Evolutionary conservation across 257 asterid genomes (phyloP).

Genomic region (Fraxinus quadrangulata): DNA sequence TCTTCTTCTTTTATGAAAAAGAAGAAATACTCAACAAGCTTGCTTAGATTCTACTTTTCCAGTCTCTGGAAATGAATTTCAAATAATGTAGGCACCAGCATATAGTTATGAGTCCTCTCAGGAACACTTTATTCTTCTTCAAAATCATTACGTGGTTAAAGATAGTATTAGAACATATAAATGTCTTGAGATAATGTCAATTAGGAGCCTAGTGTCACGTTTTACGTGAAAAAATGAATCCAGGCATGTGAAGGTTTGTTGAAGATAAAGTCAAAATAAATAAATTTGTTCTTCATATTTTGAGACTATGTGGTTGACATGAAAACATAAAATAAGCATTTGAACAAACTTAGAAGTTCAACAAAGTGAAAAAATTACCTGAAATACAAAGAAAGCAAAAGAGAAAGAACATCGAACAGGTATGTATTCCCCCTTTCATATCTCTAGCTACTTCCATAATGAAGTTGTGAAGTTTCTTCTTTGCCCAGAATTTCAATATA

Average conservation of each 20-base stretch:
- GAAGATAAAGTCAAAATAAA: background rate
- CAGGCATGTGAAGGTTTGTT: no score
- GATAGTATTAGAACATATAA: background rate
- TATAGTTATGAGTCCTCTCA: no score
- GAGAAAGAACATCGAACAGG: constrained; percentile 37
- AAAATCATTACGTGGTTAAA: background rate
- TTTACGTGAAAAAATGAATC: no score
- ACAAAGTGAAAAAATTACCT: constrained; percentile 49
- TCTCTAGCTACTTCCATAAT: constrained; percentile 4
- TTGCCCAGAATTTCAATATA: background rate
- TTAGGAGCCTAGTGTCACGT: no score
- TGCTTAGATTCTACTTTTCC: background rate
- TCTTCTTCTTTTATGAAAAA: background rate
- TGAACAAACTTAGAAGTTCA: background rate
- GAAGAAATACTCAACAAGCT: background rate
- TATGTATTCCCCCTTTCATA: constrained; percentile 41
- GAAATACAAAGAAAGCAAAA: constrained; percentile 46
- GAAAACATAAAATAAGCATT: background rate
- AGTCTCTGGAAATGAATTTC: background rate
- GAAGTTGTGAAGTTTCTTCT: constrained; percentile 11
- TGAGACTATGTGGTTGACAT: background rate
- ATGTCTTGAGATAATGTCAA: background rate
- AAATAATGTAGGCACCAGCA: no score
- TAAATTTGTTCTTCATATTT: no score
- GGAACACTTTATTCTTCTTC: no score